These are phyloP conservation scores for Alternaria ethzedia DNA, from an alignment of 2,329 filamentous ascomycete species.

Conservation along the genomic window DNA sequence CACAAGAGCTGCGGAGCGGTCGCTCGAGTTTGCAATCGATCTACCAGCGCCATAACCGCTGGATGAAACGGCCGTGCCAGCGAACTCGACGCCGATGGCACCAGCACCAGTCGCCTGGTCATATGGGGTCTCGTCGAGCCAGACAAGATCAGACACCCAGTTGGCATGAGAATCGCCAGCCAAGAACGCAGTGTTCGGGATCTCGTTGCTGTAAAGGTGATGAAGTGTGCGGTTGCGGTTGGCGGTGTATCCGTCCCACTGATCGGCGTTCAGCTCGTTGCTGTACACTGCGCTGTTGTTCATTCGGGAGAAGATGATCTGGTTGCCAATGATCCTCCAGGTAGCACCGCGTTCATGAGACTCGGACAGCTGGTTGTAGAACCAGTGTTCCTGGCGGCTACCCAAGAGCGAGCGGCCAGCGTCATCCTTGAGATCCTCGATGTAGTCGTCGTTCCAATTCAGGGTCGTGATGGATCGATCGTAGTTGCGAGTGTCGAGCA, in stretches of 20 bases:
- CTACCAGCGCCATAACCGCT: conserved; percentile 50
- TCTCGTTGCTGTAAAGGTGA: conserved; percentile 69
- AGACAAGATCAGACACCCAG: conserved; percentile 58
- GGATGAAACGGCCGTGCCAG: conserved; percentile 69
- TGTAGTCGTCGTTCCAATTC: conserved; percentile 63
- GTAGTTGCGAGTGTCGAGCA: conserved; percentile 52
- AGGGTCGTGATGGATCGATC: conserved; percentile 43
- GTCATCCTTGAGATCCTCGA: conserved; percentile 67
- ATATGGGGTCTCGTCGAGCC: conserved; percentile 48
- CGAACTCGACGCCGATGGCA: conserved; percentile 57
- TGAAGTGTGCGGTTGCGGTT: conserved; percentile 74
- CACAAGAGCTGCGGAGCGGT: conserved; percentile 47
- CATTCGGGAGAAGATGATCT: conserved; percentile 55
- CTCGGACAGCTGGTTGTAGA: conserved; percentile 54
- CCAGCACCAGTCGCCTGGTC: conserved; percentile 47
- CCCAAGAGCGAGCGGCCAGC: conserved; percentile 73
- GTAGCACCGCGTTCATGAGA: conserved; percentile 66
- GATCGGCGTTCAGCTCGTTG: conserved; percentile 57
- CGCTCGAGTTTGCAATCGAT: conserved; percentile 53
- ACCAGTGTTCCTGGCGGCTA: conserved; percentile 72
- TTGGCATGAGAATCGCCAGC: conserved; percentile 72
- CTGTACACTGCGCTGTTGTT: conserved; percentile 30
- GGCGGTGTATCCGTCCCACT: conserved; percentile 68
- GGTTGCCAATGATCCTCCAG: conserved; percentile 74
- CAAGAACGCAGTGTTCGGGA: conserved; percentile 73